These are phyloP conservation scores for Citrus glauca DNA, from an alignment of 345 rosid species.

Conservation along the genomic window DNA sequence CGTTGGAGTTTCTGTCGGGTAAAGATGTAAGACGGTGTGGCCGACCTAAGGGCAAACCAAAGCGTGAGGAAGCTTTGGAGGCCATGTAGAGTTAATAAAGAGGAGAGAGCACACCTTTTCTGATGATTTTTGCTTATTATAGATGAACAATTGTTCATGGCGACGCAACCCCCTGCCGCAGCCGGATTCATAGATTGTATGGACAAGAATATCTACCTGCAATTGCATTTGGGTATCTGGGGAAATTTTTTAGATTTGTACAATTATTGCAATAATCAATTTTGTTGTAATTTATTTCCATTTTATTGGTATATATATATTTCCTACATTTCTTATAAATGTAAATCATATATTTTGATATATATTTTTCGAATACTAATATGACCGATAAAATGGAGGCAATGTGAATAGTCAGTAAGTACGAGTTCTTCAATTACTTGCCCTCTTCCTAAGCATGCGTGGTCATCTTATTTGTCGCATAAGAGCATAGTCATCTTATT, in stretches of 20 bases:
- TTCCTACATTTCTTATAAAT: neutral
- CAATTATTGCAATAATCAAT: neutral
- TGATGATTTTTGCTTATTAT: neutral
- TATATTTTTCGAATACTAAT: neutral
- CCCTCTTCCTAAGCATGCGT: neutral
- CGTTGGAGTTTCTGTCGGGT: slow-evolving; percentile 63
- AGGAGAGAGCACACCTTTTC: neutral
- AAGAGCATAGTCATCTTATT: neutral
- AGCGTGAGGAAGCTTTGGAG: slow-evolving; percentile 36
- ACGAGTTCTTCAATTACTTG: neutral
- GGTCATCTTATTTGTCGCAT: neutral
- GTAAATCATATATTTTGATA: neutral
- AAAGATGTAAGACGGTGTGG: slow-evolving; percentile 54
- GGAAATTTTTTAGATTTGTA: neutral
- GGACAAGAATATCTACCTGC: neutral
- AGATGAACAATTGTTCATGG: neutral
- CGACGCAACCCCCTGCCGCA: neutral
- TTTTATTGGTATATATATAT: neutral
- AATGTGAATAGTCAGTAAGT: neutral
- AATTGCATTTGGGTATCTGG: neutral
- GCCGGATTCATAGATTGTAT: neutral
- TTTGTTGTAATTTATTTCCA: slow-evolving; percentile 5
- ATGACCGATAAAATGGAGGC: neutral
- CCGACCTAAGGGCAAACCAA: slow-evolving; percentile 59
- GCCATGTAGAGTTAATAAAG: slow-evolving; percentile 10